Percentiles rank a stretch among this genome's conserved stretches.
These are phyloP conservation scores for Metarhizium humberi DNA, from an alignment of 2,329 filamentous ascomycete species.

Conservation along the genomic window DNA sequence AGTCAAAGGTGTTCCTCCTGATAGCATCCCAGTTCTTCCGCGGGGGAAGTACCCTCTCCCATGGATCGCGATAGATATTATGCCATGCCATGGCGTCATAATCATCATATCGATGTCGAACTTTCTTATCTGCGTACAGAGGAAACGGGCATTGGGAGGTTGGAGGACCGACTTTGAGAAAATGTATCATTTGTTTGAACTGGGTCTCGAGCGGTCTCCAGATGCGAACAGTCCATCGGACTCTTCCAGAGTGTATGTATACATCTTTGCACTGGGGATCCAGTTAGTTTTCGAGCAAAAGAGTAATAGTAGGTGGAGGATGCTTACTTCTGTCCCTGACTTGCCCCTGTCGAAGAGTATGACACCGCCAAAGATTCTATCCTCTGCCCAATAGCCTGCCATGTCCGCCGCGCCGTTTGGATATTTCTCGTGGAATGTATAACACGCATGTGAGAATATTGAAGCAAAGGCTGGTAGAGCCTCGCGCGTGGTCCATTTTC, in stretches of 20 bases:
- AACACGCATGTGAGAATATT: background rate
- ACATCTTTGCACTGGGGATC: background rate
- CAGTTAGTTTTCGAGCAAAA: background rate
- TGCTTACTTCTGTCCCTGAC: slow-evolving; percentile 9
- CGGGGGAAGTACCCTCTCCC: background rate
- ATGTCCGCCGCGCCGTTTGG: slow-evolving; percentile 12
- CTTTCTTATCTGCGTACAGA: background rate
- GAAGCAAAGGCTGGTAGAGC: background rate
- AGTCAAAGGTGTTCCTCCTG: background rate
- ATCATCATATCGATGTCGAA: background rate
- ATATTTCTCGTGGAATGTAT: slow-evolving; percentile 16
- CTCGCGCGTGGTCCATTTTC: background rate
- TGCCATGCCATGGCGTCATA: background rate
- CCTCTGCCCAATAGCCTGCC: slow-evolving; percentile 20
- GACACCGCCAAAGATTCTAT: slow-evolving; percentile 19
- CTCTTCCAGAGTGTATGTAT: background rate
- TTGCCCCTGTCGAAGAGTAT: slow-evolving; percentile 18
- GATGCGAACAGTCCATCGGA: background rate
- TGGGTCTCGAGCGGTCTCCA: background rate
- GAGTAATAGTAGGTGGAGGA: no score
- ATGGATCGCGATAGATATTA: background rate
- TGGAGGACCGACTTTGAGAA: background rate
- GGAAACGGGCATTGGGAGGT: background rate
- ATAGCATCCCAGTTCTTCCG: background rate
- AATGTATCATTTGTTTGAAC: background rate